Conservation (phyloP, 768 basidiomycete species). For the Collybia mongolica region DNA sequence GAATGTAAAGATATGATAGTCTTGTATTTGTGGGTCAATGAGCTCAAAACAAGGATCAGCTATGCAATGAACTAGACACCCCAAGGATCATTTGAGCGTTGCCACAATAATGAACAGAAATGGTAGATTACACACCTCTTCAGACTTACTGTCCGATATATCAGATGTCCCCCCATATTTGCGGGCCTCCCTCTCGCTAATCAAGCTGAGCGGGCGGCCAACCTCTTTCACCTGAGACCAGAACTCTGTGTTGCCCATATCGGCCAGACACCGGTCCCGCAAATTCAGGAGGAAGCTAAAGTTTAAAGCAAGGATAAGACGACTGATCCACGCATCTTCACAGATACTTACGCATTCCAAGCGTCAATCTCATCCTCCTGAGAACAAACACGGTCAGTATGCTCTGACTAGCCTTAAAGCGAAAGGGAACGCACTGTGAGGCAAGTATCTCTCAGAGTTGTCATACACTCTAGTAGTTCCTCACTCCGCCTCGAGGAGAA, state of each 20-base stretch:
- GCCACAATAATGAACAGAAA: background rate
- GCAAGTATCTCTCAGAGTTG: slow-evolving; percentile 61
- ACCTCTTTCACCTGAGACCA: slow-evolving; percentile 56
- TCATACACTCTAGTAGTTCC: slow-evolving; percentile 77
- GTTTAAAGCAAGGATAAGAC: background rate
- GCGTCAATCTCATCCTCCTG: slow-evolving; percentile 82
- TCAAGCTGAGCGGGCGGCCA: slow-evolving; percentile 59
- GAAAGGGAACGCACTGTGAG: slow-evolving; percentile 50
- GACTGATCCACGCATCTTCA: slow-evolving; percentile 1
- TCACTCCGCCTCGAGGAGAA: slow-evolving; percentile 66
- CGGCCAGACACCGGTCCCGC: slow-evolving; percentile 49
- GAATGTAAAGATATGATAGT: background rate
- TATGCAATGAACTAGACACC: slow-evolving; percentile 3
- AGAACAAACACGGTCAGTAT: background rate
- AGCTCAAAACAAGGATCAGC: slow-evolving; percentile 1
- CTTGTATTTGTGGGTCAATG: background rate
- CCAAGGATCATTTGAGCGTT: background rate
- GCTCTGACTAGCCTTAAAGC: background rate
- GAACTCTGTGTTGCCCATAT: slow-evolving; percentile 65
- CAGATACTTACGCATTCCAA: slow-evolving; percentile 66
- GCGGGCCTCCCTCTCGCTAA: slow-evolving; percentile 61
- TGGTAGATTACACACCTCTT: slow-evolving; percentile 39
- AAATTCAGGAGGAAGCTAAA: slow-evolving; percentile 62
- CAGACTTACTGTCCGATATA: slow-evolving; percentile 53
- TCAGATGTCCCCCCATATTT: slow-evolving; percentile 55